A percentile compares a stretch with the other conserved stretches of the same genome.
Evolutionary conservation across 139 green algal genomes (phyloP).

Genomic region (Coelastrella sp.): DNA sequence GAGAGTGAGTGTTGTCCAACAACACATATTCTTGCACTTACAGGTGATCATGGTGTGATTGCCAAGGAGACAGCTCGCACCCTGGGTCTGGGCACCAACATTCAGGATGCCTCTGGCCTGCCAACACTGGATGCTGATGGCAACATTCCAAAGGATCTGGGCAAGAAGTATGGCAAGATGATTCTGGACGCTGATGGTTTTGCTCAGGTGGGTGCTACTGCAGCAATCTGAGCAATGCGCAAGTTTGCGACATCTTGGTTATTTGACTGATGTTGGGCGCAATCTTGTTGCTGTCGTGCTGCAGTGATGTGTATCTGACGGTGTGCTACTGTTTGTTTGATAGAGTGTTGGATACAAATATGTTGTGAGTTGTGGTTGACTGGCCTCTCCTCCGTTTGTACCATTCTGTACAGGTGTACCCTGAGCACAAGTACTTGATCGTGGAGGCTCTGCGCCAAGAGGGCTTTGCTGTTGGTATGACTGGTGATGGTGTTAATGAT

Average conservation of each 20-base stretch:
- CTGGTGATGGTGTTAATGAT: constrained; percentile 94
- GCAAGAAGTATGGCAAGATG: constrained; percentile 74
- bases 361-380: background rate
- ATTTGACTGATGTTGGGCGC: too few relatives aligned
- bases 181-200: constrained; percentile 88
- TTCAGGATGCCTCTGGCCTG: constrained; percentile 71
- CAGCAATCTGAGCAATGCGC: too few relatives aligned
- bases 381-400: background rate
- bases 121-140: constrained; percentile 72
- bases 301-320: too few relatives aligned
- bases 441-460: constrained; percentile 80
- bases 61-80: constrained; percentile 86
- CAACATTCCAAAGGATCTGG: constrained; percentile 80
- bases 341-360: background rate
- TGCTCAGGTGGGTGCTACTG: constrained; percentile 68
- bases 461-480: constrained; percentile 88
- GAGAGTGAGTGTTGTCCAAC: too few relatives aligned
- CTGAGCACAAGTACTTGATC: constrained; percentile 76
- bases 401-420: constrained; percentile 46
- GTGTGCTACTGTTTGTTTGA: too few relatives aligned
- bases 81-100: constrained; percentile 87
- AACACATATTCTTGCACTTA: too few relatives aligned
- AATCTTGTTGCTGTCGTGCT: too few relatives aligned
- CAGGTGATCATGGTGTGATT: constrained; percentile 88
- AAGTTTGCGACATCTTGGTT: too few relatives aligned